Evolutionary conservation across 805 yeast species (phyloP).

Genomic region (Zygosaccharomyces kombuchaensis): DNA sequence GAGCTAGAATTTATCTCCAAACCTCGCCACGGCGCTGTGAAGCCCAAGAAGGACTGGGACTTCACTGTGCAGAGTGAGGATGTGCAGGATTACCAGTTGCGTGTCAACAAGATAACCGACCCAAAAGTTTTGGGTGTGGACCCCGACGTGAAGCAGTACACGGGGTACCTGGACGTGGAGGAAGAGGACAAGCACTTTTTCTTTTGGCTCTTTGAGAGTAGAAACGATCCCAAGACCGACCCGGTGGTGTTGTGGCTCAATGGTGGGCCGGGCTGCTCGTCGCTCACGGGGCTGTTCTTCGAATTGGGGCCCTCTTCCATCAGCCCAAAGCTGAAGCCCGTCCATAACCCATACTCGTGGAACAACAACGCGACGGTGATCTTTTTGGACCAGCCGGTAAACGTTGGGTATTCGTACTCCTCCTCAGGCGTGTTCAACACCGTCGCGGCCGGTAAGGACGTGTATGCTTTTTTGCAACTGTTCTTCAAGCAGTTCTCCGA

Average conservation of each 20-base stretch:
- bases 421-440: constrained; percentile 62
- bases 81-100: constrained; percentile 50
- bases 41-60: constrained; percentile 29
- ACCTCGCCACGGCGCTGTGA: constrained; percentile 37
- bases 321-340: constrained; percentile 55
- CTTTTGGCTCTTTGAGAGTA: constrained; percentile 79
- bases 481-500: constrained; percentile 71
- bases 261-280: constrained; percentile 95
- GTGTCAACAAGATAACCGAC: constrained; percentile 49
- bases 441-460: constrained; percentile 79
- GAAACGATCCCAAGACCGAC: constrained; percentile 82
- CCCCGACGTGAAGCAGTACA: constrained; percentile 65
- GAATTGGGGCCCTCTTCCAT: constrained; percentile 82
- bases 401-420: constrained; percentile 74
- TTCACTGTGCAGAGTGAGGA: constrained; percentile 32
- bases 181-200: constrained; percentile 87
- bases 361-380: constrained; percentile 79
- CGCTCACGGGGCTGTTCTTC: constrained; percentile 79
- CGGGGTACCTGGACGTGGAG: constrained; percentile 80
- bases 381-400: constrained; percentile 85
- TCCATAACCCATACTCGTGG: constrained; percentile 76
- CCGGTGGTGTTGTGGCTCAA: constrained; percentile 87
- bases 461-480: constrained; percentile 70
- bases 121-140: constrained; percentile 76
- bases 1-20: constrained; percentile 46